These are phyloP conservation scores for Sphagnum fallax DNA, from an alignment of 228 moss, liverwort and hornwort genomes.

Conservation along the genomic window DNA sequence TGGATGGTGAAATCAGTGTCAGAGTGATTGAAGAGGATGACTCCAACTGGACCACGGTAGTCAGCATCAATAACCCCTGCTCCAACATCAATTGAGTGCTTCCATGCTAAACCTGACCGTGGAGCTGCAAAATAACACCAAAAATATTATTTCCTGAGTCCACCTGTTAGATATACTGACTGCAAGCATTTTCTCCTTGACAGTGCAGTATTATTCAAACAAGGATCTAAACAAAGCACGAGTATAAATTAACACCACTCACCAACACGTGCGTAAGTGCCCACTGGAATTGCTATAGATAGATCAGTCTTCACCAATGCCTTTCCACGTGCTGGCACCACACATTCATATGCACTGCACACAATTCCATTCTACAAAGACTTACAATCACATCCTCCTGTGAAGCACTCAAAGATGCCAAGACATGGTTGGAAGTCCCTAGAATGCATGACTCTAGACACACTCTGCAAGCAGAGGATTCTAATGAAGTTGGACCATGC, in stretches of 20 bases:
- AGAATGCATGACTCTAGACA: background rate
- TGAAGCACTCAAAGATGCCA: background rate
- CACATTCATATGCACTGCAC: constrained; percentile 58
- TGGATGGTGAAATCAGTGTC: constrained; percentile 59
- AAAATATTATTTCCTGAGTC: background rate
- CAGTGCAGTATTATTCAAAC: no score
- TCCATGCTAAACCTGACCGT: constrained; percentile 81
- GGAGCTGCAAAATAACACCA: constrained; percentile 41
- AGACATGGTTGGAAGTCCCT: background rate
- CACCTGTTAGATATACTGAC: background rate
- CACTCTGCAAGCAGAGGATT: background rate
- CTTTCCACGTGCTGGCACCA: constrained; percentile 72
- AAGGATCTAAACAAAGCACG: no score
- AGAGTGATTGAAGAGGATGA: constrained; percentile 81
- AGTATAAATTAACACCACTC: constrained; percentile 1
- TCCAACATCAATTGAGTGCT: constrained; percentile 71
- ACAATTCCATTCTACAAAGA: background rate
- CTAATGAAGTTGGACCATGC: background rate
- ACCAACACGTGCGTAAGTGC: constrained; percentile 85
- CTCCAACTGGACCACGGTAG: constrained; percentile 72
- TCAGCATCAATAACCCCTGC: constrained; percentile 90
- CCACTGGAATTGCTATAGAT: constrained; percentile 79
- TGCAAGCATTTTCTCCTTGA: no score
- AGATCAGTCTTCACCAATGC: constrained; percentile 81
- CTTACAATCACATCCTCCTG: background rate